Conservation (phyloP, 306 rosid genomes). For the Begonia peltatifolia region DNA sequence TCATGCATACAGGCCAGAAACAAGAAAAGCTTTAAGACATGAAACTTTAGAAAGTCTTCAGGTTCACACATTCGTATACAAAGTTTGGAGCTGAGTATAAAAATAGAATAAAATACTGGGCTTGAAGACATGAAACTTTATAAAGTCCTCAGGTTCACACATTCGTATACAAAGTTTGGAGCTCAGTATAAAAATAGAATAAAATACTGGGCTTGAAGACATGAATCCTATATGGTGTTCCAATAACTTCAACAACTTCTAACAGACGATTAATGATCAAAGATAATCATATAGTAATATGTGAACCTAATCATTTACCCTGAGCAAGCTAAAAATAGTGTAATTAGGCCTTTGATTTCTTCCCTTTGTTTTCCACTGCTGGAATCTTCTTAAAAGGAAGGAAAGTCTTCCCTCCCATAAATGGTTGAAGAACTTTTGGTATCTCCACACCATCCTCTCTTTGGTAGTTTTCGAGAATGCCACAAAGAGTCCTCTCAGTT, state of each 20-base stretch:
- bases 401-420: slow-evolving; percentile 69
- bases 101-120: no score
- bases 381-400: slow-evolving; percentile 69
- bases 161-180: no score
- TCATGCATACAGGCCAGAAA: no score
- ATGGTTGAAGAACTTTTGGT: slow-evolving; percentile 58
- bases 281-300: neutral
- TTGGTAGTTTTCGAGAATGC: slow-evolving; percentile 92
- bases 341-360: slow-evolving; percentile 86
- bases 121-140: no score
- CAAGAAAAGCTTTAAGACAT: no score
- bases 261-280: neutral
- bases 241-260: neutral
- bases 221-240: no score
- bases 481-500: slow-evolving; percentile 87
- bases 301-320: slow-evolving; percentile 3
- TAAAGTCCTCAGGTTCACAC: no score
- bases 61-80: no score
- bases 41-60: no score
- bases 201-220: no score
- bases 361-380: slow-evolving; percentile 70
- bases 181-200: no score
- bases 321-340: slow-evolving; percentile 14
- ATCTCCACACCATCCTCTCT: slow-evolving; percentile 79
- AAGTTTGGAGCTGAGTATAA: no score